Evolutionary conservation across 495 filamentous ascomycete genomes (phyloP).

Genomic region (Haplographium delicatum): DNA sequence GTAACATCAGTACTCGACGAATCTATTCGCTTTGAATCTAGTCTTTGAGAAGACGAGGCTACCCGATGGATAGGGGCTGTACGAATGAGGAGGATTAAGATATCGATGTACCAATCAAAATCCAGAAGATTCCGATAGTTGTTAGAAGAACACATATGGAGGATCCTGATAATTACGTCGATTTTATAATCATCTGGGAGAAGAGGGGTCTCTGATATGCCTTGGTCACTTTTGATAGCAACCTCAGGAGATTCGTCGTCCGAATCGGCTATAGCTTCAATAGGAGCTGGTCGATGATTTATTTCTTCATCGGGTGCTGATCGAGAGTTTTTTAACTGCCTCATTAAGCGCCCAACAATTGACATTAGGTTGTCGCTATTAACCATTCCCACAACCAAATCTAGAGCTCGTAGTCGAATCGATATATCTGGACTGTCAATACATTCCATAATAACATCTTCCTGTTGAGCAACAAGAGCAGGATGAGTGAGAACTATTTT

Average conservation of each 20-base stretch:
- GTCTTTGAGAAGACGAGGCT: constrained; percentile 17
- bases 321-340: constrained; percentile 61
- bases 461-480: constrained; percentile 79
- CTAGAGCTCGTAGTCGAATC: constrained; percentile 89
- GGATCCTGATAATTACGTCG: constrained; percentile 70
- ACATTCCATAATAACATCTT: constrained; percentile 92
- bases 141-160: constrained; percentile 87
- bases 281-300: constrained; percentile 12
- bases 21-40: neutral
- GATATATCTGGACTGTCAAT: constrained; percentile 94
- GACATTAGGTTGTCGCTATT: constrained; percentile 71
- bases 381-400: constrained; percentile 88
- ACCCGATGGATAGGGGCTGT: constrained; percentile 45
- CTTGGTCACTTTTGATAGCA: constrained; percentile 31
- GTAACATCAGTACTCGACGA: constrained; percentile 44
- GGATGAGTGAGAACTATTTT: constrained; percentile 88
- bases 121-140: constrained; percentile 81
- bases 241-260: constrained; percentile 53
- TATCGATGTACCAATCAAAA: constrained; percentile 95
- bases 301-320: constrained; percentile 27
- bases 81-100: constrained; percentile 73
- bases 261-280: constrained; percentile 46
- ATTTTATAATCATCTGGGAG: constrained; percentile 79
- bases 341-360: constrained; percentile 83
- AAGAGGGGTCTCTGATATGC: constrained; percentile 32